These are phyloP conservation scores for Solanum clarkiae DNA, from an alignment of 257 asterid species.

Conservation along the genomic window DNA sequence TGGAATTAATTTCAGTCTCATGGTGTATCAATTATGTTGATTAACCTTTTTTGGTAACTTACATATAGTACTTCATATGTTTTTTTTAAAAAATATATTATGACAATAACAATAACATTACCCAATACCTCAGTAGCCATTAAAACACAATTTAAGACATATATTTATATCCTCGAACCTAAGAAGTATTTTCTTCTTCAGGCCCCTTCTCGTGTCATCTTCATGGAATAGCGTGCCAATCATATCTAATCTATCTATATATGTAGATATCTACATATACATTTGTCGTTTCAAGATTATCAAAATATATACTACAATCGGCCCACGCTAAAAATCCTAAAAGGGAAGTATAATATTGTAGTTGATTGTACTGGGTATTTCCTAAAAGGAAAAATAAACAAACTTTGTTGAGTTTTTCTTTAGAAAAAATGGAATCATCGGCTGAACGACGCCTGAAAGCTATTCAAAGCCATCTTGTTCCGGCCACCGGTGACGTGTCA, in stretches of 20 bases:
- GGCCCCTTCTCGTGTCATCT: neutral
- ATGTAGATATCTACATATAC: neutral
- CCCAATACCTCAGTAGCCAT: too few species aligned
- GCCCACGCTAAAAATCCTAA: neutral
- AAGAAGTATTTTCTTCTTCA: neutral
- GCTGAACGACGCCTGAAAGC: slow-evolving; percentile 67
- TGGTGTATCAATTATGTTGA: neutral
- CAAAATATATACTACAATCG: neutral
- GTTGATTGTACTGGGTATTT: neutral
- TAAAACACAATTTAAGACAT: too few species aligned
- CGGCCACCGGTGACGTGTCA: slow-evolving; percentile 24
- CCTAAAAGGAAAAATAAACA: neutral
- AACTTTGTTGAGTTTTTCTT: neutral
- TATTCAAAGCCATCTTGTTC: slow-evolving; percentile 51
- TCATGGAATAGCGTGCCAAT: slow-evolving; percentile 40
- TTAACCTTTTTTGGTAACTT: neutral
- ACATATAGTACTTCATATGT: neutral
- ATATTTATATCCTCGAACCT: too few species aligned
- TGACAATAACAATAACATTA: too few species aligned
- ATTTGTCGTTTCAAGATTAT: neutral
- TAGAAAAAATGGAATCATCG: slow-evolving; percentile 31
- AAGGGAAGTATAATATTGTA: neutral
- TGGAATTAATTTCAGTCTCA: neutral
- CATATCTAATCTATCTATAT: neutral
- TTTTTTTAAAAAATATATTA: neutral